Evolutionary conservation across 805 yeast genomes (phyloP).

Genomic region (Babjeviella inositovora): DNA sequence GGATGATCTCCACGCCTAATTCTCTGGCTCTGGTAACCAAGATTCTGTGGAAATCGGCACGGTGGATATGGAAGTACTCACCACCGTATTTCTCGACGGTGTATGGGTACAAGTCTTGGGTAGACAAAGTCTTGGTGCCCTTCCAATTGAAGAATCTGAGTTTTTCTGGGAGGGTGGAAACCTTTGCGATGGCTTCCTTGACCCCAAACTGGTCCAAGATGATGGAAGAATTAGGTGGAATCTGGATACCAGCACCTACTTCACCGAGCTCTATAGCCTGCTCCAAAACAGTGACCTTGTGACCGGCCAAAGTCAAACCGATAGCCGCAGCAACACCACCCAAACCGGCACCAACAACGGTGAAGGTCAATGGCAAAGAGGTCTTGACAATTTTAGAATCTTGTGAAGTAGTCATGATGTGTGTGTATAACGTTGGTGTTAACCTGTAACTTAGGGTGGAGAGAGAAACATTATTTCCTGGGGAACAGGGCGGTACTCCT

Average conservation of each 20-base stretch:
- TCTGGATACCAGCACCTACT: slow-evolving; percentile 16
- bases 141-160: slow-evolving; percentile 5
- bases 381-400: slow-evolving; percentile 3
- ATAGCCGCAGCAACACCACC: slow-evolving; percentile 13
- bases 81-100: slow-evolving; percentile 5
- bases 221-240: slow-evolving; percentile 11
- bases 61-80: slow-evolving; percentile 9
- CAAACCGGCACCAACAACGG: slow-evolving; percentile 13
- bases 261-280: slow-evolving; percentile 10
- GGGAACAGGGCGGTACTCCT: too few species aligned
- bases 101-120: slow-evolving; percentile 6
- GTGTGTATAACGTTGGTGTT: too few species aligned
- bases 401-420: too few species aligned
- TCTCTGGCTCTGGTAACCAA: slow-evolving; percentile 8
- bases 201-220: slow-evolving; percentile 9
- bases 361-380: slow-evolving; percentile 4
- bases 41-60: slow-evolving; percentile 11
- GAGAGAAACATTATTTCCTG: too few species aligned
- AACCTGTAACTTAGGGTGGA: too few species aligned
- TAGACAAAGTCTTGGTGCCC: slow-evolving; percentile 7
- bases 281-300: slow-evolving; percentile 9
- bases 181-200: slow-evolving; percentile 3
- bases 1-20: slow-evolving; percentile 6
- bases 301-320: slow-evolving; percentile 9
- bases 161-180: slow-evolving; percentile 6